Percentiles rank a stretch among this genome's conserved stretches.
Conservation (phyloP, 108 stramenopile species). For the Skeletonema grethae region DNA sequence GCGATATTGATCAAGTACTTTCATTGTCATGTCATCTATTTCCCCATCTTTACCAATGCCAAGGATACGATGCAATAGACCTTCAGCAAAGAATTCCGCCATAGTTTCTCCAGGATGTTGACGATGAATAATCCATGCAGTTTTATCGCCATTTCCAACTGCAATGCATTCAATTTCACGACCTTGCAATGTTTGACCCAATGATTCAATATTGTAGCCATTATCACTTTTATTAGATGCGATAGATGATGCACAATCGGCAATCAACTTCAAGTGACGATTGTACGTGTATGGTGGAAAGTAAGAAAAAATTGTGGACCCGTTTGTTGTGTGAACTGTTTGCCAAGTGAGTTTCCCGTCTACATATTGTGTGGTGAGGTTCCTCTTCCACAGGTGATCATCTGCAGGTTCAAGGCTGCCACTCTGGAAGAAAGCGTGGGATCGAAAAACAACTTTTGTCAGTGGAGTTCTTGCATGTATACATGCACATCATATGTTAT, state of each 20-base stretch:
- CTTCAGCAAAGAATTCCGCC: constrained; percentile 82
- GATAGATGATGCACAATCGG: constrained; percentile 44
- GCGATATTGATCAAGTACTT: constrained; percentile 56
- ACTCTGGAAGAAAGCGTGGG: background rate
- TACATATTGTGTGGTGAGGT: constrained; percentile 56
- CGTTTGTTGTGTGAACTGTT: constrained; percentile 56
- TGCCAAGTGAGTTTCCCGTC: constrained; percentile 71
- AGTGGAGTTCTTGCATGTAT: background rate
- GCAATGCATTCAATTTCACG: constrained; percentile 80
- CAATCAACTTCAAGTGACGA: constrained; percentile 69
- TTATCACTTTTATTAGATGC: constrained; percentile 6
- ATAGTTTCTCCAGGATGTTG: constrained; percentile 90
- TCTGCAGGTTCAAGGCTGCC: constrained; percentile 46
- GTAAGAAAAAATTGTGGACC: constrained; percentile 68
- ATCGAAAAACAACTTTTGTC: background rate
- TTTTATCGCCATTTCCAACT: constrained; percentile 59
- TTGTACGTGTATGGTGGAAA: constrained; percentile 79
- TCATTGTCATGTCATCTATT: constrained; percentile 55
- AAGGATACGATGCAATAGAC: constrained; percentile 69
- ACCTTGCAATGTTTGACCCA: constrained; percentile 76
- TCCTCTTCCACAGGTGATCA: constrained; percentile 63
- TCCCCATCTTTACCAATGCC: constrained; percentile 41
- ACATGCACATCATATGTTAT: background rate
- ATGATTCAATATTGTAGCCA: constrained; percentile 48
- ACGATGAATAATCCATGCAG: constrained; percentile 83